phyloP scores from a whole-genome alignment of 2,329 filamentous ascomycete genomes.

The Zopfia rhizophila region DNA sequence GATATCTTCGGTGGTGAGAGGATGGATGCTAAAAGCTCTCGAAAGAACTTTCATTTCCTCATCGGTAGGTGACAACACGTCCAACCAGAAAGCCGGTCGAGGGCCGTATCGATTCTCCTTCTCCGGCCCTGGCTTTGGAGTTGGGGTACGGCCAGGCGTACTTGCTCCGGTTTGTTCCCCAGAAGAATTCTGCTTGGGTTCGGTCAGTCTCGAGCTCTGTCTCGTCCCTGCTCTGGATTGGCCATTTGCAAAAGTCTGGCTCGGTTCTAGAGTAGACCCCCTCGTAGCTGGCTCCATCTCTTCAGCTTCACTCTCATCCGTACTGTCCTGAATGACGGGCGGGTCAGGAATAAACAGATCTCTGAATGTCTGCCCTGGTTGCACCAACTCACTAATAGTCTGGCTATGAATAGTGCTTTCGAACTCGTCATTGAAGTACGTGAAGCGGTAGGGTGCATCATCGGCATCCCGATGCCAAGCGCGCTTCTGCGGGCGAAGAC shows the following conservation, averaged over 20 bases:
- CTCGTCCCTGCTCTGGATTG: slow-evolving; percentile 39
- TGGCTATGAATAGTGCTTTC: slow-evolving; percentile 96
- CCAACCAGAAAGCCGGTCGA: slow-evolving; percentile 95
- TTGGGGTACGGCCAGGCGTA: slow-evolving; percentile 59
- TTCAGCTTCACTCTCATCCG: slow-evolving; percentile 67
- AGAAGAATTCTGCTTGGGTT: slow-evolving; percentile 46
- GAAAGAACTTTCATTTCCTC: slow-evolving; percentile 94
- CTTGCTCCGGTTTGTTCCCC: slow-evolving; percentile 58
- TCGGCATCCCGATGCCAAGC: slow-evolving; percentile 90
- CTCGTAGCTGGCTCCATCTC: slow-evolving; percentile 17
- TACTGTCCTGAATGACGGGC: slow-evolving; percentile 69
- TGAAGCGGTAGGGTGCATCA: slow-evolving; percentile 92
- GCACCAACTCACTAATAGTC: slow-evolving; percentile 90
- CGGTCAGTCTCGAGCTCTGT: slow-evolving; percentile 39
- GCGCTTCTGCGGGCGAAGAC: slow-evolving; percentile 79
- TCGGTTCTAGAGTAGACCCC: slow-evolving; percentile 23
- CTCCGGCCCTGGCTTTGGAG: slow-evolving; percentile 38
- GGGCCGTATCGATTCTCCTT: slow-evolving; percentile 69
- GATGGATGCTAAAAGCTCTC: slow-evolving; percentile 95
- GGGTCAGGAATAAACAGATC: slow-evolving; percentile 94
- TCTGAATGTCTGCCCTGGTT: slow-evolving; percentile 83
- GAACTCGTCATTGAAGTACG: slow-evolving; percentile 98
- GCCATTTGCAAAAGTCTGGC: slow-evolving; percentile 33
- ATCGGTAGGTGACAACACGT: slow-evolving; percentile 90
- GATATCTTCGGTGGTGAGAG: slow-evolving; percentile 94